Base-by-base conservation (phyloP, 2,329 filamentous ascomycete genomes). In the Hypoxylon sp. region DNA sequence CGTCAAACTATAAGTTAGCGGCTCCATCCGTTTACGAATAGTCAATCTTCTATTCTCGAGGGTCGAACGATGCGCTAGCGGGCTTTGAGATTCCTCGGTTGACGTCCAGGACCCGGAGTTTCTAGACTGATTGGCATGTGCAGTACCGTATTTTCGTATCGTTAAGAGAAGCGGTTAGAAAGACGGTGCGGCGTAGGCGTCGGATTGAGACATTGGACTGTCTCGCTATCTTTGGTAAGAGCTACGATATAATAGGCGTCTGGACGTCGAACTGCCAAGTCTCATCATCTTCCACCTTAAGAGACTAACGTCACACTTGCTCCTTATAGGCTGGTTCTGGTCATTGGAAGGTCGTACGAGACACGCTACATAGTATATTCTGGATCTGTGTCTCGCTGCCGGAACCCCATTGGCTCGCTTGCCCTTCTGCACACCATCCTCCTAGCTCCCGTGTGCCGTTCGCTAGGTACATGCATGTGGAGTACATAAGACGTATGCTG, bases 341-440 rank as follows among this genome's bases (percentile, higher is more conserved):
- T 57, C 57, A 53, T 56, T 65, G 11, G n/a, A 56, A 57, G 27
- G 51, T 37, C 31, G 37, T 62, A 65, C 56, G 37, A 29, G 32
- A 47, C 17, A 56, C 46, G 24, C 48, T 27, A 46, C n/a, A n/a
- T n/a, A n/a, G n/a, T 27, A 27, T 50, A 31, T 52, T 39, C 21
- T 6, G 19, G 29, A 51, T 51, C 48, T 15, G 24, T 35, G 13
- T 15, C 48, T 29, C 11, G 39, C 24, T 39, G 10, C 11, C 52
- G 19, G 29, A 17, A 6, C 31, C 61, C 57, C 17, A 63, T 64
- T 69, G 67, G 67, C 29, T 58, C 62, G 54, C 44, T 69, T 56
- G 42, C 19, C 29, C 11, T 54, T 32, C 48, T 55, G 21, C 24
- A 63, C 54, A 47, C 52, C 63, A 59, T 42, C 31, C 17, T 11